Evolutionary conservation across 169 alveolate species (phyloP), one percentile per base, ranked within the genome.

Genomic region (Plasmodium cynomolgi): DNA sequence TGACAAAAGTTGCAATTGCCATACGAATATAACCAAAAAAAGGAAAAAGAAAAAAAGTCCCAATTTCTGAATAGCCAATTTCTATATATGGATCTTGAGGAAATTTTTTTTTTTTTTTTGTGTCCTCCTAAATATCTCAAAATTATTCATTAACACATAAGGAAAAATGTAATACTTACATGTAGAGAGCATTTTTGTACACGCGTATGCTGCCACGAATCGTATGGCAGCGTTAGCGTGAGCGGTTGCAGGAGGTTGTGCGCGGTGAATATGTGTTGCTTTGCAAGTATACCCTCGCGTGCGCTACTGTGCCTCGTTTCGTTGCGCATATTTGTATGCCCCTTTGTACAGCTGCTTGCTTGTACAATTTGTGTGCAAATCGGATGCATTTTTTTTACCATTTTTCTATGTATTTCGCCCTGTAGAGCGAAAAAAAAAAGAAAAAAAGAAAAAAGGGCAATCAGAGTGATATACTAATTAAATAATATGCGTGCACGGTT

Each of bases 141-240:
- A 86, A 34, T n/a, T 86, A 71, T 54, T 74, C 85, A 86, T 75
- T 79, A 86, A 79, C n/a, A 86, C 41, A 77, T 84, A 86, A 79
- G 54, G 81, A 75, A 86, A 86, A 86, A 86, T 86, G 93, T 86
- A 86, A 86, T 86, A 71, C 58, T 54, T 85, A 33, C 80, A 85
- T 85, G 68, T 50, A 41, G 58, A 20, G 31, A 50, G 37, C 31
- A 68, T 68, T 68, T 68, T 11, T 68, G 15, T 29, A 68, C 31
- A 68, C n/a, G n/a, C 37, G 37, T 23, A 3, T 26, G 17, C 34
- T 62, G 9, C 4, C 34, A 62, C 17, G 2, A 17, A 17, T 9
- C 3, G 23, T 23, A 58, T 23, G 31, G 33, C 23, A 3, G 34
- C 34, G 29, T 62, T 23, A 7, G 77, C 77, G 1, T 62, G 77